Base-by-base conservation (phyloP, 345 rosid genomes). In the Eutrema heterophyllum region DNA sequence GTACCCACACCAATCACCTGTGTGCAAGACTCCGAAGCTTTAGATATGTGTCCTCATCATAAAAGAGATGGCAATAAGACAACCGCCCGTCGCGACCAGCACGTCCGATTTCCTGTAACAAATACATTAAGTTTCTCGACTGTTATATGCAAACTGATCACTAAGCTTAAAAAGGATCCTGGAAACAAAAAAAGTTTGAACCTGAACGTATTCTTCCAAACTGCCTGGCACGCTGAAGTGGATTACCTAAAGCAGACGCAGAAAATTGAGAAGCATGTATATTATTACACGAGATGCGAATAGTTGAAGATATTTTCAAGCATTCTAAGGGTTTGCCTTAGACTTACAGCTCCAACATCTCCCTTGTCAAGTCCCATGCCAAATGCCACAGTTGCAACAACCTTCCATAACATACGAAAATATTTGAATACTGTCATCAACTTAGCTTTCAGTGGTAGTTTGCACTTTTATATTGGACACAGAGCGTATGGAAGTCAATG, bases 171-270 rank as follows among this genome's bases (percentile, higher is more conserved):
- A 33, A 71, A 67, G 26, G 64, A 39, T 11, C 41, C 27, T 27
- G 55, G 50, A 3, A 69, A 49, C 35, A 73, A 41, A 46, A 38
- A 43, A 75, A 68, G 73, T 68, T 67, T 64, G 7, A 51, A 95
- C 99, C 97, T 95, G 99, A 70, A 92, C 96, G 74, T 92, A 95
- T 86, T 89, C 99, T 79, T 95, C 99, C 86, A 95, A 84, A 85
- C 99, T 95, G 83, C 89, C 96, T 76, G 99, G 99, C 81, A 95
- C 11, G 75, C 95, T 90, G 79, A 88, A 91, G 81, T 95, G 97
- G 74, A 95, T 87, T 58, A 92, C 90, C 99, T 95, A 81, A 78
- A 80, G 79, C 52, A 74, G 53, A 70, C n/a, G 55, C 48, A 64
- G 40, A 69, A 70, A 44, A 67, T 40, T 71, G 61, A 69, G 52